phyloP scores from a whole-genome alignment of 1,139 yeast genomes.

The Cylindricascospora bacillispora region DNA sequence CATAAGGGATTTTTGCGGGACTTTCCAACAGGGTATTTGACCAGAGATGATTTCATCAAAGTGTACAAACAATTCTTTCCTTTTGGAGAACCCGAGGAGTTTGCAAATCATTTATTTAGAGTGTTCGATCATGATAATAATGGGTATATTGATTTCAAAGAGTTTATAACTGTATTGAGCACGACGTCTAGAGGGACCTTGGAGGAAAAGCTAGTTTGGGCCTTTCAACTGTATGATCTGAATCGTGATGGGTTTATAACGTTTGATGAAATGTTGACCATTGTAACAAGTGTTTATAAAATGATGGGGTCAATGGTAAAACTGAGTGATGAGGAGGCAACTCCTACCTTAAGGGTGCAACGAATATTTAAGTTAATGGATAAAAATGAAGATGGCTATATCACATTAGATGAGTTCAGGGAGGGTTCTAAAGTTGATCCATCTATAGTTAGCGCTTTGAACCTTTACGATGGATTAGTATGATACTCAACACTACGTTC shows the following conservation, averaged over 20 bases:
- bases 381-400: constrained; percentile 54
- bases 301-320: constrained; percentile 96
- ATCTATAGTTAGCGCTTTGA: constrained; percentile 66
- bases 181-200: constrained; percentile 79
- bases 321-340: constrained; percentile 79
- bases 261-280: constrained; percentile 66
- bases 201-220: constrained; percentile 80
- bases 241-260: constrained; percentile 64
- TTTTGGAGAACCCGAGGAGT: constrained; percentile 91
- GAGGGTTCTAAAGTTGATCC: constrained; percentile 75
- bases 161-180: constrained; percentile 79
- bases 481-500: constrained; percentile 18
- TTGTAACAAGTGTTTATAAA: constrained; percentile 75
- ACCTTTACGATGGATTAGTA: constrained; percentile 67
- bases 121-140: constrained; percentile 78
- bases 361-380: constrained; percentile 69
- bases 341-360: constrained; percentile 79
- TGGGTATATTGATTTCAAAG: constrained; percentile 82
- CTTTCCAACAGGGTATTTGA: constrained; percentile 82
- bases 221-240: constrained; percentile 77
- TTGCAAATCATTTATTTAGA: constrained; percentile 76
- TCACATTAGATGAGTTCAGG: constrained; percentile 70
- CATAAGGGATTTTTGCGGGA: constrained; percentile 90
- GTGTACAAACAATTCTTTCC: constrained; percentile 96
- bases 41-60: constrained; percentile 78